Evolutionary conservation across 192 early-diverging fungal genomes (phyloP).

Genomic region (Gonapodya prolifera): DNA sequence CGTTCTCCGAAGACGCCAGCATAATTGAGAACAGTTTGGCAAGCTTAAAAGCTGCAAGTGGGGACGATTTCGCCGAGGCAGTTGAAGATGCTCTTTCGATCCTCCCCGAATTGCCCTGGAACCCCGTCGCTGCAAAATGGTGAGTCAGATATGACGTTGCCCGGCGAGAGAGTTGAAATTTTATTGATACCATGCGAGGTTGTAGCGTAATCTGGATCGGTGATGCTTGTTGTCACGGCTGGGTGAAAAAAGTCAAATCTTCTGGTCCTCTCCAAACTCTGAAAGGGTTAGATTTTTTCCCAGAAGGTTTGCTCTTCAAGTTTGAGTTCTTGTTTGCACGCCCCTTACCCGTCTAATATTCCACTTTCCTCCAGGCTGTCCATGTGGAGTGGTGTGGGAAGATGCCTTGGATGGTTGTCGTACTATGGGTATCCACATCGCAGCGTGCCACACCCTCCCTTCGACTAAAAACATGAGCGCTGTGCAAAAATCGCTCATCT

Average conservation of each 20-base stretch:
- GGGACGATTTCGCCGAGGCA: neutral
- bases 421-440: neutral
- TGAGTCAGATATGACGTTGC: neutral
- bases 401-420: neutral
- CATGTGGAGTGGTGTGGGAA: neutral
- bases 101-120: neutral
- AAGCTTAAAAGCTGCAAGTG: neutral
- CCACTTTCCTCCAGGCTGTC: neutral
- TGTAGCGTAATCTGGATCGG: neutral
- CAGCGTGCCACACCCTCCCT: neutral
- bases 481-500: neutral
- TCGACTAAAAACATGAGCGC: neutral
- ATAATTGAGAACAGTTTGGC: neutral
- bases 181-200: too few relatives aligned
- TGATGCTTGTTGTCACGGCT: neutral
- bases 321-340: neutral
- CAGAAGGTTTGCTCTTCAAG: neutral
- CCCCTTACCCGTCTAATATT: neutral
- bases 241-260: neutral
- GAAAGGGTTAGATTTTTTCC: neutral
- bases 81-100: neutral
- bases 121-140: neutral
- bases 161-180: too few relatives aligned
- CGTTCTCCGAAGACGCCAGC: neutral
- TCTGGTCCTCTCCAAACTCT: neutral